Evolutionary conservation across 805 yeast species (phyloP), one percentile per base, ranked within the genome.

Genomic region (Metschnikowia continentalis): DNA sequence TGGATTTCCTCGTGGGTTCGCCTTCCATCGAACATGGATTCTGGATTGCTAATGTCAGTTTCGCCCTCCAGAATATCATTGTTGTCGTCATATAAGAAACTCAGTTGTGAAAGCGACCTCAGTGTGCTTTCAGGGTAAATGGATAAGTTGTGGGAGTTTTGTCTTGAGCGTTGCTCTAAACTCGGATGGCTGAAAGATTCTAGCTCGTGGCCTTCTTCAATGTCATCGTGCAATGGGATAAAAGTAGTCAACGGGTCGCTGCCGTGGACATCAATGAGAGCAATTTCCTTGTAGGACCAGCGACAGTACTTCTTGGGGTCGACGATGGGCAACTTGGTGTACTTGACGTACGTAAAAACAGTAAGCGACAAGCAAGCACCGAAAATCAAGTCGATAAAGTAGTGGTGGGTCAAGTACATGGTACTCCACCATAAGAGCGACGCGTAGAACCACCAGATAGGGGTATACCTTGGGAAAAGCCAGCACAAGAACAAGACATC

Each of bases 401-500:
- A 92, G 70, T 92, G 99, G 69, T 92, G 99, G 0, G 97, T 92
- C 62, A 92, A 77, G 68, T 92, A 92, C 99, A 92, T 92, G 14
- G 98, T 94, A 46, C 94, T 81, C 96, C 97, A 94, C 98, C 98
- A 92, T 59, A 94, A 78, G 95, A 96, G 90, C 55, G 82, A 71
- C n/a, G 90, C 94, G 66, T 92, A 94, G 17, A 76, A 69, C 65
- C 84, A 77, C 76, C 90, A 88, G 6, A 88, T 53, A 6, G 86
- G 82, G 1, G 82, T 75, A 44, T 74, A 74, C 39, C 71, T 76
- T 11, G 98, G 98, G 65, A 91, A 91, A 49, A 90, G 72, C 74
- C 90, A 89, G 48, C 84, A 75, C 62, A 94, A 74, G 70, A 94
- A 94, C 53, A 91, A 73, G 1, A 90, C 96, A 65, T 91, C 96